Evolutionary conservation across 768 basidiomycete species (phyloP), one percentile per base, ranked within the genome.

Genomic region (Suillus lakei): DNA sequence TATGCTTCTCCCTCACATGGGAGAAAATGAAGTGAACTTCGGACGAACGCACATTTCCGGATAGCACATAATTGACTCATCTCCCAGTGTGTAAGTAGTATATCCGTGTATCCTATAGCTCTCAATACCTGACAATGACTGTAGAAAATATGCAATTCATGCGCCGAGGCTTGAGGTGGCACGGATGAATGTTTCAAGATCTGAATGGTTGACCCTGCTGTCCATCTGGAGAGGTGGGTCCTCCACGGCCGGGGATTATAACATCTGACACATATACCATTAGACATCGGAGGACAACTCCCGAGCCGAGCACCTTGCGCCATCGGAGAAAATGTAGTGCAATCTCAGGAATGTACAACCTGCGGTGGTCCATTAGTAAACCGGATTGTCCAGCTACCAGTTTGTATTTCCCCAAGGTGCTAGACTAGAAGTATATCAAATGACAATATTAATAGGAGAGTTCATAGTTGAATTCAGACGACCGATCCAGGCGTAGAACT

Each of bases 1-100:
- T 32, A 88, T 86, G 4, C 88, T 88, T 16, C 83, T 83, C 81
- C 90, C 81, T 54, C 82, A 80, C 36, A 74, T 78, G 38, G 81
- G 80, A 5, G 80, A 79, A 66, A 78, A 81, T 60, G 87, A 84
- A 60, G 73, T 78, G 6, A 86, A 85, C 72, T 91, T 88, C 30
- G 12, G 32, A n/a, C 6, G 5, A 54, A 34, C 12, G 21, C 21
- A 32, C n/a, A 34, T 6, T 34, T 34, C 21, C 53, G 6, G 32
- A 4, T 34, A 21, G 53, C 4, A 30, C 16, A 18, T 30, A 16
- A 4, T 18, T 9, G 50, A 30, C 28, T 18, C 16, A 18, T 28
- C 46, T 16, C 2, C 15, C 7, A 26, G 26, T 50, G 26, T 55
- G 21, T 55, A 53, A 53, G 28, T 32, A 32, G 30, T 53, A 16